Percentiles rank a stretch among this genome's conserved stretches.
Conservation (phyloP, 2,329 filamentous ascomycete species). For the Scedosporium minutisporum region DNA sequence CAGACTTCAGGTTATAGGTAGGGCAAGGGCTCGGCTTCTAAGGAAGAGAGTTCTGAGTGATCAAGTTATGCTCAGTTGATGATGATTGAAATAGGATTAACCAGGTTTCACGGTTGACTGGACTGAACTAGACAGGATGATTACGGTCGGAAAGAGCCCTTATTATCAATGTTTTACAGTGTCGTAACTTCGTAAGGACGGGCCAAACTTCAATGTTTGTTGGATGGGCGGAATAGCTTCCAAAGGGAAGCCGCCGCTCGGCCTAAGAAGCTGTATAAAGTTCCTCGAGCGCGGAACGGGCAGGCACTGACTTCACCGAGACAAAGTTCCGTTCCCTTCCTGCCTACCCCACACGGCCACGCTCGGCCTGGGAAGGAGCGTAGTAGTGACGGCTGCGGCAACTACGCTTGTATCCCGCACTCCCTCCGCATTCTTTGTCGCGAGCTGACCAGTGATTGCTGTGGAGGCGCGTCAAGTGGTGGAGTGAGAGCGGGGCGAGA, state of each 20-base stretch:
- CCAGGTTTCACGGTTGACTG: background rate
- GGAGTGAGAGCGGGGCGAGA: background rate
- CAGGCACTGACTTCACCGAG: background rate
- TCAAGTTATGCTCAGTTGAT: background rate
- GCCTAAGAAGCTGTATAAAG: background rate
- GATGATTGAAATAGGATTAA: background rate
- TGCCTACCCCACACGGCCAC: conserved; percentile 1
- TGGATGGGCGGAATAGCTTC: background rate
- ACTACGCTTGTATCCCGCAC: background rate
- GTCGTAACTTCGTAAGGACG: background rate
- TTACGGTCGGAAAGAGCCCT: background rate
- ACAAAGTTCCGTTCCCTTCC: background rate
- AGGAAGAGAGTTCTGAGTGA: background rate
- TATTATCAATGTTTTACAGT: background rate
- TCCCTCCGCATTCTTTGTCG: background rate
- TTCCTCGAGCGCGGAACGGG: conserved; percentile 1
- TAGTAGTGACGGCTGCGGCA: background rate
- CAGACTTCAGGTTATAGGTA: background rate
- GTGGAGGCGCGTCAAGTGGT: background rate
- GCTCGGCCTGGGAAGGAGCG: conserved; percentile 5
- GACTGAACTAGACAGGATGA: background rate
- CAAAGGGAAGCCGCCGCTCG: background rate
- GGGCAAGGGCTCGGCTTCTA: background rate
- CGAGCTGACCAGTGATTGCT: background rate
- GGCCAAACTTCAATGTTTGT: background rate